Conservation (phyloP, 495 filamentous ascomycete species). For the Hypoxylon lenormandii region DNA sequence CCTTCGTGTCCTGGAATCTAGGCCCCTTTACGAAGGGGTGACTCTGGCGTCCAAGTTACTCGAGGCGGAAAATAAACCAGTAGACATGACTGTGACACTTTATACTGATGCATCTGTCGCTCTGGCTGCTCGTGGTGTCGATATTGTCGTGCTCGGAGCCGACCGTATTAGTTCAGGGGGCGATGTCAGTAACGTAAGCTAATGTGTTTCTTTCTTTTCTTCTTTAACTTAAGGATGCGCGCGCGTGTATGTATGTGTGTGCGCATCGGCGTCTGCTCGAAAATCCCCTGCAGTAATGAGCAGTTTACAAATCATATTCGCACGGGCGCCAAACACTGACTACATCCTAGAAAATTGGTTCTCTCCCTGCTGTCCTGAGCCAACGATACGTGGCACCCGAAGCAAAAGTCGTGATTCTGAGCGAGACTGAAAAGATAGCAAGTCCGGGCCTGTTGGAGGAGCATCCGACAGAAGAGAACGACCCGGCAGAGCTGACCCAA, state of each 20-base stretch:
- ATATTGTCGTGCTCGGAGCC: conserved; percentile 71
- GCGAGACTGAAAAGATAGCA: conserved; percentile 72
- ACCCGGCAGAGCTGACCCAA: conserved; percentile 58
- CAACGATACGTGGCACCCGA: conserved; percentile 59
- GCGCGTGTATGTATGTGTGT: neutral
- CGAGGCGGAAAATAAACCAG: conserved; percentile 44
- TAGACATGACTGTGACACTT: conserved; percentile 58
- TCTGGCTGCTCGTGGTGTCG: conserved; percentile 59
- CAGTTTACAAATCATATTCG: neutral
- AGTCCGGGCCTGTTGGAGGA: conserved; percentile 51
- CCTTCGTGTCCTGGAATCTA: conserved; percentile 72
- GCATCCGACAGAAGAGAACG: conserved; percentile 63
- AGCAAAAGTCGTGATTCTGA: conserved; percentile 65
- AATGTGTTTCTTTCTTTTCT: neutral
- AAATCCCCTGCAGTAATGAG: neutral
- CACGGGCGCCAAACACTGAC: conserved; percentile 13
- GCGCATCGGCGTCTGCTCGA: too few species aligned
- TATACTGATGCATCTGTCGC: conserved; percentile 73
- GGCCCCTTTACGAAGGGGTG: conserved; percentile 74
- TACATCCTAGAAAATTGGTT: conserved; percentile 68
- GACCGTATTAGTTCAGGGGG: conserved; percentile 69
- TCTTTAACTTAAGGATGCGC: neutral
- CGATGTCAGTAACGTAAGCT: conserved; percentile 67
- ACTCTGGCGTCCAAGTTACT: conserved; percentile 64
- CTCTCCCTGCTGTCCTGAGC: conserved; percentile 66